A percentile compares a stretch with the other conserved stretches of the same genome.
Evolutionary conservation across 1,284 basidiomycete genomes (phyloP).

Genomic region (Mycena citricolor): DNA sequence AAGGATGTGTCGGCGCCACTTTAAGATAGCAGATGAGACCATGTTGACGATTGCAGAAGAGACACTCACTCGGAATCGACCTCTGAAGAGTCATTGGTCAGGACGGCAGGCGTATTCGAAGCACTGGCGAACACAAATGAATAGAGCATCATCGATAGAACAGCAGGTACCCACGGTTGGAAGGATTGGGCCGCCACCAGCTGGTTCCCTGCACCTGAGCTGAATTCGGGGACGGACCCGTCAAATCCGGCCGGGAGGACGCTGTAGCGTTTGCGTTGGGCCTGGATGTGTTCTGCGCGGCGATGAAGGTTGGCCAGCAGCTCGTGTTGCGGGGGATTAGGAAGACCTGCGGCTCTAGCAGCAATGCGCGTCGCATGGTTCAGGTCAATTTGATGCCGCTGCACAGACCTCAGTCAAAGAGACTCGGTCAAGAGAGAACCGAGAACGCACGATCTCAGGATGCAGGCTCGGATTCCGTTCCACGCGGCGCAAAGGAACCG

Average conservation of each 20-base stretch:
- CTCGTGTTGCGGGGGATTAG: no score
- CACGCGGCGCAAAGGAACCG: constrained; percentile 9
- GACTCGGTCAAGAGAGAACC: no score
- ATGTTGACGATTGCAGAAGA: neutral
- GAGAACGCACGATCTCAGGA: constrained; percentile 7
- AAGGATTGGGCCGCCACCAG: constrained; percentile 6
- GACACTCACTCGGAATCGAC: constrained; percentile 15
- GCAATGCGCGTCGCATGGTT: constrained; percentile 10
- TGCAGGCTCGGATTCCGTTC: constrained; percentile 1
- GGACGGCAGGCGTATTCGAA: neutral
- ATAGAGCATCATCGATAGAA: neutral
- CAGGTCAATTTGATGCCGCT: no score
- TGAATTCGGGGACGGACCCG: neutral
- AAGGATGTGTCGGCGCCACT: constrained; percentile 18
- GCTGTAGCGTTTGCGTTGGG: constrained; percentile 16
- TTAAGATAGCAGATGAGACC: neutral
- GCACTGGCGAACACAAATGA: neutral
- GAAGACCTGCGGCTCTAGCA: neutral
- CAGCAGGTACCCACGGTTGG: constrained; percentile 1
- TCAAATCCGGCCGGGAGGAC: constrained; percentile 5
- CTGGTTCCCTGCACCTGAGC: neutral
- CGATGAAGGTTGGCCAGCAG: no score
- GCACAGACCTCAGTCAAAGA: no score
- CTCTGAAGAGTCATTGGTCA: constrained; percentile 8
- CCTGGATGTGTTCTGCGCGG: no score